Conservation (phyloP, 805 yeast species). For the Saccharomycopsis olivae region DNA sequence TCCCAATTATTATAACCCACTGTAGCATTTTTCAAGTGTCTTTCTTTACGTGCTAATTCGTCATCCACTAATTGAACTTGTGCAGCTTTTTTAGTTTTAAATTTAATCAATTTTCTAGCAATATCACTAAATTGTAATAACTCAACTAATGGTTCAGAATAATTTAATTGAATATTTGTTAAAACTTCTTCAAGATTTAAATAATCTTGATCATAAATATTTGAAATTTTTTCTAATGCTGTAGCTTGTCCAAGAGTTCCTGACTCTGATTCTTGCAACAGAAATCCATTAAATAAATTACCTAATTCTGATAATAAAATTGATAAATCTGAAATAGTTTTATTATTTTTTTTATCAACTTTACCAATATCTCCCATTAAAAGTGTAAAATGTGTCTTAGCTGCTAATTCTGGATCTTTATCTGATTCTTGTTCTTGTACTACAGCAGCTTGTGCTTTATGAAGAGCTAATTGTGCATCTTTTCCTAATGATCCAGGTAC, state of each 20-base stretch:
- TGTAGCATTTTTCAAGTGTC: slow-evolving; percentile 9
- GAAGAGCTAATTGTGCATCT: too few relatives aligned
- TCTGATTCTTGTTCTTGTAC: not conserved
- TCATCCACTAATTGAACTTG: slow-evolving; percentile 13
- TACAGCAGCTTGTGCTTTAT: slow-evolving; percentile 1
- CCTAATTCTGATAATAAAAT: slow-evolving; percentile 13
- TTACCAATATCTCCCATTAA: slow-evolving; percentile 13
- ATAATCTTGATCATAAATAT: slow-evolving; percentile 17
- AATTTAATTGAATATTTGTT: slow-evolving; percentile 11
- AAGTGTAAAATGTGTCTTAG: slow-evolving; percentile 7
- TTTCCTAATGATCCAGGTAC: slow-evolving; percentile 10
- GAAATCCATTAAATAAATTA: slow-evolving; percentile 14
- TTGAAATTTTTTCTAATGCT: slow-evolving; percentile 14
- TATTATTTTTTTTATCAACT: slow-evolving; percentile 11
- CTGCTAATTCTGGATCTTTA: slow-evolving; percentile 8
- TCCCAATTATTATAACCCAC: slow-evolving; percentile 12
- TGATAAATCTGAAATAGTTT: slow-evolving; percentile 12
- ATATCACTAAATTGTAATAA: slow-evolving; percentile 16
- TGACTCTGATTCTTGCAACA: slow-evolving; percentile 13
- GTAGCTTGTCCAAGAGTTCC: slow-evolving; percentile 4
- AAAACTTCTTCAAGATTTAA: slow-evolving; percentile 14
- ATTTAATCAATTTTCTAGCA: slow-evolving; percentile 15
- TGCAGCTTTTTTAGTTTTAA: slow-evolving; percentile 13
- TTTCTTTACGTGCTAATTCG: slow-evolving; percentile 13
- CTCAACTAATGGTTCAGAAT: slow-evolving; percentile 17